phyloP scores from a whole-genome alignment of 2,329 filamentous ascomycete genomes.

The Zasmidium citrigriseum region DNA sequence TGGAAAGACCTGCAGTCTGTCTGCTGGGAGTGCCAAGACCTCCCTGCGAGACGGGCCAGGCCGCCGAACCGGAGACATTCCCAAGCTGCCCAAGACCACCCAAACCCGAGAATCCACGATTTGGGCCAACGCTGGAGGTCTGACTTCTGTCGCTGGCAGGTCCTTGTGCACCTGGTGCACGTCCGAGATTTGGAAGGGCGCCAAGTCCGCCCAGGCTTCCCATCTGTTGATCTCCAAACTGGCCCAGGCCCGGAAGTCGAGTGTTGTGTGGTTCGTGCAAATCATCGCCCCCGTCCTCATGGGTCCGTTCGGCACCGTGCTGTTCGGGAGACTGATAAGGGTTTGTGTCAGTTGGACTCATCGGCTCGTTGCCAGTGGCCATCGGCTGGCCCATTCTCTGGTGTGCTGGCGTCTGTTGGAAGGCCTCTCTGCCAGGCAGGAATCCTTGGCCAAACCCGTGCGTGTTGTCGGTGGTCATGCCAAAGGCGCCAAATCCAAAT shows the following conservation, averaged over 20 bases:
- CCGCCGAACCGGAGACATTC: conserved; percentile 59
- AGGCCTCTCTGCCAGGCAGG: conserved; percentile 53
- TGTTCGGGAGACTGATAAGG: conserved; percentile 90
- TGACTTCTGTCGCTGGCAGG: conserved; percentile 88
- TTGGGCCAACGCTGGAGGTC: conserved; percentile 80
- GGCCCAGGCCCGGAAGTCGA: conserved; percentile 33
- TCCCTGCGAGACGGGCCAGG: conserved; percentile 64
- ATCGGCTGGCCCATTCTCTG: conserved; percentile 45
- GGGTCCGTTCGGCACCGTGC: conserved; percentile 61
- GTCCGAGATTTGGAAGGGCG: conserved; percentile 36
- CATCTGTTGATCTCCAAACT: conserved; percentile 31
- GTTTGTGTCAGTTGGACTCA: conserved; percentile 93
- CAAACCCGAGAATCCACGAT: conserved; percentile 67
- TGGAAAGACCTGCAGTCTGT: conserved; percentile 54
- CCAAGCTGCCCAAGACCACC: conserved; percentile 50
- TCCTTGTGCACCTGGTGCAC: conserved; percentile 37
- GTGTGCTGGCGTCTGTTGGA: conserved; percentile 55
- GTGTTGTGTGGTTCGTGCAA: conserved; percentile 30
- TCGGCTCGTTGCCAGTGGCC: conserved; percentile 60
- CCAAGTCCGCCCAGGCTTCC: conserved; percentile 36
- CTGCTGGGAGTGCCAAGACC: conserved; percentile 73
- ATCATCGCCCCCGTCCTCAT: conserved; percentile 44
- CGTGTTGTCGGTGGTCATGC: conserved; percentile 56
- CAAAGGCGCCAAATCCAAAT: conserved; percentile 61
- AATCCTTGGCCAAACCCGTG: conserved; percentile 32